phyloP scores from a whole-genome alignment of 495 filamentous ascomycete species.

The Hyaloscypha finlandica region DNA sequence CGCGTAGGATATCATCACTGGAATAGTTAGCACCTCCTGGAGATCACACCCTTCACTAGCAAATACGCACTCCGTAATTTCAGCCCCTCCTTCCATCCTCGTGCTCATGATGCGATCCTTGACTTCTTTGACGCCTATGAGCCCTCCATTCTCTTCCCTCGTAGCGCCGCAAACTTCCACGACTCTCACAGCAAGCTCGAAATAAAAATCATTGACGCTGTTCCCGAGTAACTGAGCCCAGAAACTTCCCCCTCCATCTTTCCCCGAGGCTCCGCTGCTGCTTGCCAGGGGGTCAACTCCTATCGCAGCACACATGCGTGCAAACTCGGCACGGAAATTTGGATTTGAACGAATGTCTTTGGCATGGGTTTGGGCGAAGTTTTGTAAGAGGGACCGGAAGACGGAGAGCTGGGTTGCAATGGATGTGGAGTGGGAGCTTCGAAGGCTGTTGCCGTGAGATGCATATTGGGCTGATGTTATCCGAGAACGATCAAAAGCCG shows the following conservation, averaged over 20 bases:
- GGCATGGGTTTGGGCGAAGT: conserved; percentile 90
- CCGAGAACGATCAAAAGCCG: conserved; percentile 82
- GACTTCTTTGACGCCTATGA: conserved; percentile 84
- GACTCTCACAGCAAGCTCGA: conserved; percentile 89
- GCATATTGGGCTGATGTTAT: conserved; percentile 84
- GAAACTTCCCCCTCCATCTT: conserved; percentile 60
- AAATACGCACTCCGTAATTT: conserved; percentile 62
- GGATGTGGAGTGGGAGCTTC: conserved; percentile 75
- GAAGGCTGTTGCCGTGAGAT: conserved; percentile 81
- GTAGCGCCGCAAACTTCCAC: conserved; percentile 92
- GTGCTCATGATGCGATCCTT: conserved; percentile 70
- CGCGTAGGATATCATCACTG: conserved; percentile 88
- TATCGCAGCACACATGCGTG: conserved; percentile 96
- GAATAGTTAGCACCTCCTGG: conserved; percentile 6
- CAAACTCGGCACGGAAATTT: conserved; percentile 93
- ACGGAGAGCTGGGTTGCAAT: conserved; percentile 91
- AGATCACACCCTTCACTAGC: not conserved
- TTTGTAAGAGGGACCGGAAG: conserved; percentile 90
- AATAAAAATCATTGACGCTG: conserved; percentile 97
- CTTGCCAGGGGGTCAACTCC: conserved; percentile 91
- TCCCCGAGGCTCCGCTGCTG: conserved; percentile 51
- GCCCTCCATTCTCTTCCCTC: conserved; percentile 85
- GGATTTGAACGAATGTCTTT: conserved; percentile 95
- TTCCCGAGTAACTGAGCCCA: conserved; percentile 92
- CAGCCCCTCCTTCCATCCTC: conserved; percentile 70